phyloP scores from a whole-genome alignment of 352 stramenopile species.

The Pythium folliculosum region DNA sequence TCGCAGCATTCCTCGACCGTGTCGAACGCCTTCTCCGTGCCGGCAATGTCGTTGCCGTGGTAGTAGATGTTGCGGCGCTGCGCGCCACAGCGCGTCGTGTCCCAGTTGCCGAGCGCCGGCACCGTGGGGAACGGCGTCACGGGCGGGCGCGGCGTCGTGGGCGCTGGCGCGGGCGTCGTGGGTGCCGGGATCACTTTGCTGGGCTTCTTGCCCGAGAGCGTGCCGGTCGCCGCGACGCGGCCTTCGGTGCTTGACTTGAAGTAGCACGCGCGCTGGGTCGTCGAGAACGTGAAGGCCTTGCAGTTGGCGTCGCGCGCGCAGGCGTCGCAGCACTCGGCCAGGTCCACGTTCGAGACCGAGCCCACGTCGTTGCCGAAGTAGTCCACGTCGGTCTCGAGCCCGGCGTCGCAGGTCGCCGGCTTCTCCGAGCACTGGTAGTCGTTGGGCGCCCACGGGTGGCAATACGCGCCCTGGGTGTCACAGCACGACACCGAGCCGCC shows the following conservation, averaged over 20 bases:
- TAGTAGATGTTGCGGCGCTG: conserved; percentile 18
- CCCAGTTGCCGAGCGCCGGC: conserved; percentile 6
- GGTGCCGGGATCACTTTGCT: neutral
- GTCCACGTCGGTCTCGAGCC: conserved; percentile 29
- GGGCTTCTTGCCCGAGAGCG: conserved; percentile 16
- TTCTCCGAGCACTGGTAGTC: conserved; percentile 15
- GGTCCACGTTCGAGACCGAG: conserved; percentile 13
- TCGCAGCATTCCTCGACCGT: conserved; percentile 27
- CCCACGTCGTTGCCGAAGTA: conserved; percentile 21
- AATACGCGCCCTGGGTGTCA: conserved; percentile 13
- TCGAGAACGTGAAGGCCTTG: conserved; percentile 15
- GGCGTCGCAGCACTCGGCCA: conserved; percentile 15
- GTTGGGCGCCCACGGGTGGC: conserved; percentile 16
- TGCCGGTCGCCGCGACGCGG: neutral
- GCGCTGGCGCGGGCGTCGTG: neutral
- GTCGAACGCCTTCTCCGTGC: conserved; percentile 15
- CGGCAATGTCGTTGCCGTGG: conserved; percentile 23
- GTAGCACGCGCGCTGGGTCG: conserved; percentile 15
- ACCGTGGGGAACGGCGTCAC: neutral
- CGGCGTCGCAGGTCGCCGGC: conserved; percentile 10
- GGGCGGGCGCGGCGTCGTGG: conserved; percentile 1
- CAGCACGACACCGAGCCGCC: conserved; percentile 18
- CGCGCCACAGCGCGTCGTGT: conserved; percentile 11
- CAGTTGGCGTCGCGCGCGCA: conserved; percentile 15
- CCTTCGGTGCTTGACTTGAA: conserved; percentile 17